Evolutionary conservation across 352 stramenopile species (phyloP), one percentile per base, ranked within the genome.

Genomic region (Phytopythium delawarense): DNA sequence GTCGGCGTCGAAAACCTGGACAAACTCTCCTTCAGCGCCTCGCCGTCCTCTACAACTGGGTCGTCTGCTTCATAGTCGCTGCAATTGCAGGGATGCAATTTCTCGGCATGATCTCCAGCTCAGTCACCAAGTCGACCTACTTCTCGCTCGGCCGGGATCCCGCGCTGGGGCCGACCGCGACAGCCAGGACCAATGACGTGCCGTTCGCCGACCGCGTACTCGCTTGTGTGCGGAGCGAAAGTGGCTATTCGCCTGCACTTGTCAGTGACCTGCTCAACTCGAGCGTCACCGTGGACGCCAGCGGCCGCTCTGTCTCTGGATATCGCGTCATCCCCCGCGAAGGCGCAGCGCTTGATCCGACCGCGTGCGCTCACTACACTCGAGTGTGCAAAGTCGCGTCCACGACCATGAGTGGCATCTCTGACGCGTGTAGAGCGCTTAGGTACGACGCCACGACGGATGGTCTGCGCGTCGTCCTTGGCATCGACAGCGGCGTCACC

Each of bases 31-130:
- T 45, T 7, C 39, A 61, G 55, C 4, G 32, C 28, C 25, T 16
- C 15, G 15, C 40, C 13, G 40, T 15, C 37, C 1, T 52, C 23
- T 61, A 61, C 28, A 15, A 44, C 16, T 61, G 42, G 55, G 21
- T 20, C 3, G 44, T 42, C 13, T 61, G 55, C 21, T 2, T 48
- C 34, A 42, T 53, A 16, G n/a, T n/a, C n/a, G n/a, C n/a, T n/a
- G n/a, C n/a, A n/a, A 7, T 61, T 7, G 40, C 46, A 4, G 34
- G 49, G 44, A 55, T 72, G 34, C 65, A 63, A 21, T 70, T 65
- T n/a, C 57, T 63, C 32, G 51, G 51, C 8, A 15, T 57, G 2
- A 45, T 57, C n/a, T 40, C 30, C 20, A 57, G 32, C 34, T 57
- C 51, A 0, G 16, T 45, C 5, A 13, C 30, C 6, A 20, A 18